Conservation (phyloP, 371 early-diverging fungal genomes). For the Rhizopus arrhizus region DNA sequence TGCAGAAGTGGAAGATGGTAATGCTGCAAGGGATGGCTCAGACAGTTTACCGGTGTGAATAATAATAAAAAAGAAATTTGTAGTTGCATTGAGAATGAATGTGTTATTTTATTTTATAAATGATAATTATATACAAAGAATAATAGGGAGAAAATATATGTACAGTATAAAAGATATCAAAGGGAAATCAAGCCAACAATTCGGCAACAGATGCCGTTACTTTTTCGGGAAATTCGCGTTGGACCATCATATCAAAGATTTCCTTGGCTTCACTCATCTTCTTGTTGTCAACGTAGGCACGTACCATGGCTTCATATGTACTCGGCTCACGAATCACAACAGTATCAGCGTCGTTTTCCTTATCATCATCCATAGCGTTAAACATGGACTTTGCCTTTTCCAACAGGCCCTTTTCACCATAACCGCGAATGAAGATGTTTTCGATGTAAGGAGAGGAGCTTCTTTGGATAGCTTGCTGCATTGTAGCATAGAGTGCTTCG, state of each 20-base stretch:
- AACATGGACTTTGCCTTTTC: constrained; percentile 56
- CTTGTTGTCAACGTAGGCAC: constrained; percentile 55
- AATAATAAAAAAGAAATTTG: not conserved
- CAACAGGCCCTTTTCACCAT: constrained; percentile 50
- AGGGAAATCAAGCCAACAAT: constrained; percentile 22
- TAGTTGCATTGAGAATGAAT: not conserved
- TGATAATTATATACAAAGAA: constrained; percentile 2
- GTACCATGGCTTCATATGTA: constrained; percentile 67
- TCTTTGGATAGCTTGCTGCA: constrained; percentile 30
- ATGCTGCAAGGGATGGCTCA: constrained; percentile 34
- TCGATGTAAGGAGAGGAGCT: constrained; percentile 64
- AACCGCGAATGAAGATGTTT: constrained; percentile 65
- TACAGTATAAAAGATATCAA: constrained; percentile 4
- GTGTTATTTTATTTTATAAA: constrained; percentile 3
- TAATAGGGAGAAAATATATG: constrained; percentile 7
- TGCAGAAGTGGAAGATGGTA: constrained; percentile 33
- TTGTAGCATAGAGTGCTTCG: constrained; percentile 41
- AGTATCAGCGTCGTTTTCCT: constrained; percentile 18
- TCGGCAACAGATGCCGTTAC: constrained; percentile 47
- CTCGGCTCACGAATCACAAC: constrained; percentile 62
- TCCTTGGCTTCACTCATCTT: constrained; percentile 47
- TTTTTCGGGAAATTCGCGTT: constrained; percentile 55
- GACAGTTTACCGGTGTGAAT: constrained; percentile 41
- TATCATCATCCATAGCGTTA: constrained; percentile 58
- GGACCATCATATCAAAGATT: constrained; percentile 42